Evolutionary conservation across 257 asterid genomes (phyloP).

Genomic region (Fraxinus excelsior): DNA sequence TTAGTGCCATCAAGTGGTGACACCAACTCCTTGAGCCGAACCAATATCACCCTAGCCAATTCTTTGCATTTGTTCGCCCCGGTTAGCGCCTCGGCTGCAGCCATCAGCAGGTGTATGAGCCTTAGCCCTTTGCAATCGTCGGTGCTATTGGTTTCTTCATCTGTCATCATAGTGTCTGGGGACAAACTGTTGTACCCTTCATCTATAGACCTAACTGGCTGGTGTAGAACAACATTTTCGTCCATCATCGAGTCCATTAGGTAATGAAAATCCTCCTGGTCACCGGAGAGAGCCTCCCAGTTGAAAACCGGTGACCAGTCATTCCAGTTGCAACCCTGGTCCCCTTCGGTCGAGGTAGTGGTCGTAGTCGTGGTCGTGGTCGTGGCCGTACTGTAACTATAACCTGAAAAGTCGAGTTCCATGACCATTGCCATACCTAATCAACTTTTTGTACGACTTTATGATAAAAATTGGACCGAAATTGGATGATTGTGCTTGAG

Average conservation of each 20-base stretch:
- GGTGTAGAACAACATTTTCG: conserved; percentile 29
- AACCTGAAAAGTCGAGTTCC: conserved; percentile 51
- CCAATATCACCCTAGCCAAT: conserved; percentile 88
- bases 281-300: conserved; percentile 70
- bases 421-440: conserved; percentile 57
- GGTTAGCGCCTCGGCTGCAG: conserved; percentile 77
- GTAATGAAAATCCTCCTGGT: conserved; percentile 47
- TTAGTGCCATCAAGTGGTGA: conserved; percentile 67
- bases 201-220: conserved; percentile 14
- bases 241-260: conserved; percentile 63
- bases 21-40: conserved; percentile 89
- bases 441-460: background rate
- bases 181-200: conserved; percentile 42
- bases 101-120: conserved; percentile 78
- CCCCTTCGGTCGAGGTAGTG: conserved; percentile 38
- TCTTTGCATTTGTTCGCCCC: conserved; percentile 61
- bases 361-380: conserved; percentile 27
- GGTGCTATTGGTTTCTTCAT: conserved; percentile 25
- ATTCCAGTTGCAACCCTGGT: conserved; percentile 55
- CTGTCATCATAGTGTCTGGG: conserved; percentile 39
- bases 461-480: background rate
- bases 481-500: background rate
- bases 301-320: conserved; percentile 68
- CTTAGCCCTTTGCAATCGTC: conserved; percentile 44
- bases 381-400: conserved; percentile 40